Percentiles rank a stretch among this genome's conserved stretches.
Evolutionary conservation across 345 rosid species (phyloP).

Genomic region (Rhodomyrtus tomentosa): DNA sequence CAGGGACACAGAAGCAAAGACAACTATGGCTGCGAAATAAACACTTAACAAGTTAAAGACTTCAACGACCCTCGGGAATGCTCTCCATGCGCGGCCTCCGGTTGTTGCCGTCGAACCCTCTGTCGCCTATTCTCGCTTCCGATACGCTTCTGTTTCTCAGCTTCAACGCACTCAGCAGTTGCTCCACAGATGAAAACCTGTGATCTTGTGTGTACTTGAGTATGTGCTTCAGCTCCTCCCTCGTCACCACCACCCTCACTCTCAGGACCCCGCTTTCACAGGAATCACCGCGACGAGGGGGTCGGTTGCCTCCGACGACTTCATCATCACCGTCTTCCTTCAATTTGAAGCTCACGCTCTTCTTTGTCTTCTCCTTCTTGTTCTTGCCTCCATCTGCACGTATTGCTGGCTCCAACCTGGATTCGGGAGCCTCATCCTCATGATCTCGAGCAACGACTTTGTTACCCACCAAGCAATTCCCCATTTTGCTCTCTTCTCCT

Average conservation of each 20-base stretch:
- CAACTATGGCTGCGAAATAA: neutral
- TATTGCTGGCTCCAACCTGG: neutral
- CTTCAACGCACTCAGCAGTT: constrained; percentile 27
- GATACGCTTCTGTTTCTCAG: constrained; percentile 18
- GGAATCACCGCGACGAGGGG: neutral
- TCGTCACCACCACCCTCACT: constrained; percentile 49
- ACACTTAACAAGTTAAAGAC: neutral
- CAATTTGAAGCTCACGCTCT: constrained; percentile 15
- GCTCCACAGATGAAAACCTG: constrained; percentile 24
- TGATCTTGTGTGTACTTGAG: constrained; percentile 12
- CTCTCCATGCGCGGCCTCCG: constrained; percentile 58
- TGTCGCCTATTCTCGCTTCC: neutral
- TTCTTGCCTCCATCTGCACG: neutral
- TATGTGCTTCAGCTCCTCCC: constrained; percentile 45
- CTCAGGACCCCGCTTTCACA: constrained; percentile 19
- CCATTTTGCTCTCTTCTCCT: constrained; percentile 15
- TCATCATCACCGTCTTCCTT: neutral
- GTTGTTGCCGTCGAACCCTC: neutral
- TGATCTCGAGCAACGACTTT: constrained; percentile 1
- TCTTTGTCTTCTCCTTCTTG: constrained; percentile 1
- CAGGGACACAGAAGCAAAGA: neutral
- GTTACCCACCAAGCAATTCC: constrained; percentile 17
- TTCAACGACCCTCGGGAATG: constrained; percentile 43
- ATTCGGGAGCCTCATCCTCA: neutral
- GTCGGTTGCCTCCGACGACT: neutral